Conservation (phyloP, 129 eudicot genomes). For the Tanacetum coccineum region DNA sequence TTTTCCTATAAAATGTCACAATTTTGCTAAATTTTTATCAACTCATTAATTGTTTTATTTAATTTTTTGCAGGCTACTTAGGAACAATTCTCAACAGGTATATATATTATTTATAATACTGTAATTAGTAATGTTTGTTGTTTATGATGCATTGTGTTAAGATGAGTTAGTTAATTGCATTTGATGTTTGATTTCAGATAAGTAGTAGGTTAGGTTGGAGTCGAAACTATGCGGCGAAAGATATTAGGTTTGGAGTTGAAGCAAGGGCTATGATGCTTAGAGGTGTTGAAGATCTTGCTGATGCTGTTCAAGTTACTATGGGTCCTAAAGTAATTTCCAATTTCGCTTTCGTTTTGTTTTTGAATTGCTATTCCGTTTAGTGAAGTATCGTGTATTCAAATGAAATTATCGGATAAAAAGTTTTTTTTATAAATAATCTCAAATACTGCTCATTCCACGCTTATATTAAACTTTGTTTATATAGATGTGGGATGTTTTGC, state of each 20-base stretch:
- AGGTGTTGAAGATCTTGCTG: constrained; percentile 83
- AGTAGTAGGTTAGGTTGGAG: not conserved
- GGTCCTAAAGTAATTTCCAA: constrained; percentile 38
- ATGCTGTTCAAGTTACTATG: constrained; percentile 87
- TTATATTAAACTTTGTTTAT: too few relatives aligned
- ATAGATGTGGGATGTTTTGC: too few relatives aligned
- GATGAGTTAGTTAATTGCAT: too few relatives aligned
- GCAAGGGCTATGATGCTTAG: constrained; percentile 71
- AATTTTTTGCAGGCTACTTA: not conserved
- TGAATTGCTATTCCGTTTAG: too few relatives aligned
- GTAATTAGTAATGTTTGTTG: not conserved
- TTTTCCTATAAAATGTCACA: not conserved
- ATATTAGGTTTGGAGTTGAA: constrained; percentile 70
- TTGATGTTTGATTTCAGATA: not conserved
- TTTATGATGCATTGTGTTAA: not conserved
- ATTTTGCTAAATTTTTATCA: not conserved
- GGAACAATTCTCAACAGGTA: constrained; percentile 7
- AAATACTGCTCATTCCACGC: too few relatives aligned
- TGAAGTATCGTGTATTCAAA: too few relatives aligned
- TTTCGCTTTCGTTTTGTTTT: not conserved
- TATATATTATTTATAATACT: not conserved
- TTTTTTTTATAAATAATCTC: too few relatives aligned
- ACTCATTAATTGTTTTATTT: not conserved
- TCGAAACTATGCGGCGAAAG: constrained; percentile 79
- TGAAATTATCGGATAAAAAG: too few relatives aligned